Conservation (phyloP, 2,329 filamentous ascomycete genomes). For the Alternaria hordeiaustralica region DNA sequence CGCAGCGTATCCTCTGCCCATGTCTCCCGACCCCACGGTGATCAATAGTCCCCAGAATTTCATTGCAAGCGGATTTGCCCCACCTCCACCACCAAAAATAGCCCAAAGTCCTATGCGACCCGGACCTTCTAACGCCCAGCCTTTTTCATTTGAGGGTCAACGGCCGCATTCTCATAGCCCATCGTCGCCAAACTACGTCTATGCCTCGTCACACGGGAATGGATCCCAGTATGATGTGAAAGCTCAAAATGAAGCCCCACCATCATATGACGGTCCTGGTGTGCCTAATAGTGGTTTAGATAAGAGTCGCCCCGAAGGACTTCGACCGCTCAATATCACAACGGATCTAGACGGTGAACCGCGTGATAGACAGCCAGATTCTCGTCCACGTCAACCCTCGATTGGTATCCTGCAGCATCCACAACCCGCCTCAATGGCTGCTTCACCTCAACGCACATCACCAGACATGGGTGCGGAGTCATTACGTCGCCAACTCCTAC, state of each 20-base stretch:
- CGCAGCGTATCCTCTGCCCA: constrained; percentile 37
- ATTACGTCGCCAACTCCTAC: constrained; percentile 42
- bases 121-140: constrained; percentile 10
- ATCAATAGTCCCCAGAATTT: constrained; percentile 33
- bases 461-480: constrained; percentile 48
- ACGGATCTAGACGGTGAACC: constrained; percentile 21
- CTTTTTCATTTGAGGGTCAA: constrained; percentile 15
- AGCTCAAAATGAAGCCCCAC: constrained; percentile 40
- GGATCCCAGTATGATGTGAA: constrained; percentile 29
- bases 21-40: constrained; percentile 27
- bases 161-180: constrained; percentile 19
- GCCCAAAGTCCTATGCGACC: constrained; percentile 31
- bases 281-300: constrained; percentile 40
- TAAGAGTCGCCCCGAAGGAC: constrained; percentile 35
- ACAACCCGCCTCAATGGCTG: constrained; percentile 49
- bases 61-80: constrained; percentile 21
- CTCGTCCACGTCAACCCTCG: constrained; percentile 40
- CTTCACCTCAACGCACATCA: constrained; percentile 44
- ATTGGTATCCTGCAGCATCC: constrained; percentile 46
- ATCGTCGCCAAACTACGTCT: constrained; percentile 11
- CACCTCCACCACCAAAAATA: constrained; percentile 31
- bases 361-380: constrained; percentile 24
- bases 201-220: constrained; percentile 6
- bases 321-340: constrained; percentile 40
- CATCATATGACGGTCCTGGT: constrained; percentile 42